Evolutionary conservation across 2,329 filamentous ascomycete species (phyloP).

Genomic region (Pseudogymnoascus sp.): DNA sequence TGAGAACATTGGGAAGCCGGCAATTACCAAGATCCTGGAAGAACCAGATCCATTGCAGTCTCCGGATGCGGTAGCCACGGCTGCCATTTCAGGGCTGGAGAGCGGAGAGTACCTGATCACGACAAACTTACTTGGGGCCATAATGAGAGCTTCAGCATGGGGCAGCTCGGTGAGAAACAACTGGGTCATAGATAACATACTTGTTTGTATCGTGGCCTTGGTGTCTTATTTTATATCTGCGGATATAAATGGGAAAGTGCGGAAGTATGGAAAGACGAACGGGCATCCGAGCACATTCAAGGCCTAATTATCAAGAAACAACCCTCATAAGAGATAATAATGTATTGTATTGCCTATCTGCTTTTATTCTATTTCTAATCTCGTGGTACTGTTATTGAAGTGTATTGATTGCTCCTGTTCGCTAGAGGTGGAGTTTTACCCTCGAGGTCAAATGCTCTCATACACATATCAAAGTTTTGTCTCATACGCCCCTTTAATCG

Average conservation of each 20-base stretch:
- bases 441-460: background rate
- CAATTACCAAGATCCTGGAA: slow-evolving; percentile 70
- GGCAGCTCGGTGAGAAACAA: slow-evolving; percentile 50
- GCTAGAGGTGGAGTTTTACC: background rate
- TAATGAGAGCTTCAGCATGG: slow-evolving; percentile 58
- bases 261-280: slow-evolving; percentile 45
- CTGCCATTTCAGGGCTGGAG: slow-evolving; percentile 66
- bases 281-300: slow-evolving; percentile 43
- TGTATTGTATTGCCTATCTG: slow-evolving; percentile 1
- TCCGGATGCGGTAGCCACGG: slow-evolving; percentile 66
- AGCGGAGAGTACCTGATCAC: slow-evolving; percentile 71
- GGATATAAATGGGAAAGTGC: slow-evolving; percentile 50
- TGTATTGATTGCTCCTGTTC: background rate
- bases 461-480: background rate
- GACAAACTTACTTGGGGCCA: slow-evolving; percentile 59
- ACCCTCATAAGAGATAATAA: background rate
- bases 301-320: background rate
- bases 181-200: slow-evolving; percentile 49
- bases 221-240: slow-evolving; percentile 41
- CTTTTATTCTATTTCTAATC: background rate
- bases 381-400: background rate
- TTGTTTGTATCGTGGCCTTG: slow-evolving; percentile 47
- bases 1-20: slow-evolving; percentile 73
- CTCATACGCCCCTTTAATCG: background rate
- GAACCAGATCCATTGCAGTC: slow-evolving; percentile 71